Conservation (phyloP, 371 early-diverging fungal genomes). For the Choanephora cucurbitarum region DNA sequence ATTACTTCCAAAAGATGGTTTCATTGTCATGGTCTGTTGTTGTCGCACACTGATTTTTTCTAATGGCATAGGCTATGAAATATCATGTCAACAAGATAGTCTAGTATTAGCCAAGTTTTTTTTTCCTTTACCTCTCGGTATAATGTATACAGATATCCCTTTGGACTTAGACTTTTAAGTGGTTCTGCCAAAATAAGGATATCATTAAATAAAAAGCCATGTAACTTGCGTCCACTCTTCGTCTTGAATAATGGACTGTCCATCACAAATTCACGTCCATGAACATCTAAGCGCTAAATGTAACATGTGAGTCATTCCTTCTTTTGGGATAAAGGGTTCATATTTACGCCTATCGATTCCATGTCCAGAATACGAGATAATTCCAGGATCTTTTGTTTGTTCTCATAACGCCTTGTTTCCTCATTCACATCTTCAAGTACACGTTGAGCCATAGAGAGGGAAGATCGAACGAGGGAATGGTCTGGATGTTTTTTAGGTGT, state of each 20-base stretch:
- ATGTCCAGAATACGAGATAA: constrained; percentile 71
- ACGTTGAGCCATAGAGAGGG: constrained; percentile 69
- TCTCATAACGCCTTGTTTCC: constrained; percentile 75
- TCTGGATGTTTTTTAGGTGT: constrained; percentile 83
- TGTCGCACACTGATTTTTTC: constrained; percentile 32
- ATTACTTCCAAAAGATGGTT: constrained; percentile 31
- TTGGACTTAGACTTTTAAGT: constrained; percentile 36
- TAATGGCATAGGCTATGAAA: constrained; percentile 34
- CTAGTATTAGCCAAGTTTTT: too few species aligned
- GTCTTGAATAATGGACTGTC: constrained; percentile 84
- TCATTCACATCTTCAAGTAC: constrained; percentile 79
- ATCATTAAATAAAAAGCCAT: constrained; percentile 89
- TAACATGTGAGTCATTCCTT: background rate
- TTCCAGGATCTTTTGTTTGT: constrained; percentile 71
- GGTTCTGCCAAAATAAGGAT: constrained; percentile 71
- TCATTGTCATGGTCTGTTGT: constrained; percentile 33
- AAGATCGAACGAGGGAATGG: constrained; percentile 68
- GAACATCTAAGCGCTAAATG: constrained; percentile 55
- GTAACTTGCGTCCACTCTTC: constrained; percentile 82
- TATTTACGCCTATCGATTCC: constrained; percentile 57
- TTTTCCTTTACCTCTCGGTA: constrained; percentile 58
- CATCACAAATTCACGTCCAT: constrained; percentile 73
- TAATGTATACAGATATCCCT: constrained; percentile 52
- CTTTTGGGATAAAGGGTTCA: background rate
- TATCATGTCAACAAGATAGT: background rate